Conservation (phyloP, 2,329 filamentous ascomycete genomes). For the Colletotrichum sp. region DNA sequence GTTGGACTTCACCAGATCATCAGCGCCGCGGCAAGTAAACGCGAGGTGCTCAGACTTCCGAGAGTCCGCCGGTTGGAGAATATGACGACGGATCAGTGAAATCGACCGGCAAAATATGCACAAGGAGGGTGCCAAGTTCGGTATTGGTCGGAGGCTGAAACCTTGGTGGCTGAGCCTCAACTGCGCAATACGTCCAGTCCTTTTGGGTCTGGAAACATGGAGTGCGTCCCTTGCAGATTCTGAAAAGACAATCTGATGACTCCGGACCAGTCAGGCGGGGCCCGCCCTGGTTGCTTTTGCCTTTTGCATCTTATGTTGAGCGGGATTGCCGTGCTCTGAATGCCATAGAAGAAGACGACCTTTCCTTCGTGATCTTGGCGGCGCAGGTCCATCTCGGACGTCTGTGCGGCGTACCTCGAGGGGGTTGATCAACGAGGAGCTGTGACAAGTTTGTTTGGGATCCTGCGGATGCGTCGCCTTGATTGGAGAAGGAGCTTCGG, state of each 20-base stretch:
- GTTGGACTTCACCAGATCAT: slow-evolving; percentile 1
- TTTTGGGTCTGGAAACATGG: background rate
- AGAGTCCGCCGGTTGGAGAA: background rate
- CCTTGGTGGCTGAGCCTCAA: slow-evolving; percentile 10
- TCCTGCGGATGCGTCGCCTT: background rate
- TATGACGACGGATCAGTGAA: background rate
- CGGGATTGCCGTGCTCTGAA: background rate
- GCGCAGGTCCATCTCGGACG: background rate
- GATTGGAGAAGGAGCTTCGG: background rate
- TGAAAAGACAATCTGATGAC: background rate
- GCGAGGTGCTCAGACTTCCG: slow-evolving; percentile 17
- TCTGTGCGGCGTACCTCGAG: slow-evolving; percentile 3
- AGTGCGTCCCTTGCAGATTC: slow-evolving; percentile 13
- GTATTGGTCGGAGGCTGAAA: slow-evolving; percentile 19
- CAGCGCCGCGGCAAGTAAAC: slow-evolving; percentile 11
- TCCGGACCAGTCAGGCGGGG: background rate
- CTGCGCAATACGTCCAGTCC: background rate
- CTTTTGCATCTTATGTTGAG: background rate
- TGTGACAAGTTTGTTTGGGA: slow-evolving; percentile 21
- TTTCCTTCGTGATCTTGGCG: background rate
- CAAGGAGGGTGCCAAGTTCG: slow-evolving; percentile 15
- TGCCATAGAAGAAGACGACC: background rate
- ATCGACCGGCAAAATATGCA: background rate
- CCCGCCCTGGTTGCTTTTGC: background rate
- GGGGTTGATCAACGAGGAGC: slow-evolving; percentile 7